Percentiles rank a stretch among this genome's conserved stretches.
phyloP scores from a whole-genome alignment of 768 basidiomycete genomes.

The Chalciporus chontae region DNA sequence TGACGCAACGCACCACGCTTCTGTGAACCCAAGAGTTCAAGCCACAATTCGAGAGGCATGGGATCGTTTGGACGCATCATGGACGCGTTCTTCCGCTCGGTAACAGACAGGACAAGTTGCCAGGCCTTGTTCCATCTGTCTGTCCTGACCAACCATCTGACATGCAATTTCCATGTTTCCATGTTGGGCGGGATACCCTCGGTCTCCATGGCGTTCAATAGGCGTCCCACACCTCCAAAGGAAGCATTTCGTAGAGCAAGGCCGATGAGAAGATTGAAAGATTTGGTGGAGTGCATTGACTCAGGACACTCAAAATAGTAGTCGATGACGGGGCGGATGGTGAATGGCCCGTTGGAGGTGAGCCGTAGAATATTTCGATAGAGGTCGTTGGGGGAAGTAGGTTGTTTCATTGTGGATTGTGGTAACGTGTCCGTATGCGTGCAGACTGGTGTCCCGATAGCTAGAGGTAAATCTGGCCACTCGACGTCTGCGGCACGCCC shows the following conservation, averaged over 20 bases:
- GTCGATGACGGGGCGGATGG: conserved; percentile 13
- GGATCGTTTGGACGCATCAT: neutral
- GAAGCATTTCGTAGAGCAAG: conserved; percentile 50
- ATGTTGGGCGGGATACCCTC: conserved; percentile 41
- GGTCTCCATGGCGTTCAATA: conserved; percentile 47
- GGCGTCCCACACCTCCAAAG: conserved; percentile 41
- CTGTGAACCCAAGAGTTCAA: conserved; percentile 53
- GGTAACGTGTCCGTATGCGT: conserved; percentile 1
- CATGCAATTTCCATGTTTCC: conserved; percentile 55
- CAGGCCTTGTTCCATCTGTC: conserved; percentile 61
- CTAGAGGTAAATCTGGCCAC: conserved; percentile 5
- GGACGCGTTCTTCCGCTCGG: conserved; percentile 7
- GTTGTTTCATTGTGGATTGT: conserved; percentile 22
- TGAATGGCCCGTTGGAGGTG: conserved; percentile 15
- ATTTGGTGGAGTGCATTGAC: conserved; percentile 34
- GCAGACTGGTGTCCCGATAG: conserved; percentile 2
- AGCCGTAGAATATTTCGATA: conserved; percentile 31
- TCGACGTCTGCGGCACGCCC: conserved; percentile 11
- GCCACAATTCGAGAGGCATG: conserved; percentile 51
- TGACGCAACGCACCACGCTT: conserved; percentile 34
- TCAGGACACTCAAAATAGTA: conserved; percentile 29
- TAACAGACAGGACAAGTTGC: conserved; percentile 34
- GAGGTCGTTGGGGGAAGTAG: conserved; percentile 32
- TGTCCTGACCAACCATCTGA: conserved; percentile 53
- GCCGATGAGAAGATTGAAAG: conserved; percentile 43